phyloP scores from a whole-genome alignment of 805 yeast species.

The Wickerhamiella bombiphila region DNA sequence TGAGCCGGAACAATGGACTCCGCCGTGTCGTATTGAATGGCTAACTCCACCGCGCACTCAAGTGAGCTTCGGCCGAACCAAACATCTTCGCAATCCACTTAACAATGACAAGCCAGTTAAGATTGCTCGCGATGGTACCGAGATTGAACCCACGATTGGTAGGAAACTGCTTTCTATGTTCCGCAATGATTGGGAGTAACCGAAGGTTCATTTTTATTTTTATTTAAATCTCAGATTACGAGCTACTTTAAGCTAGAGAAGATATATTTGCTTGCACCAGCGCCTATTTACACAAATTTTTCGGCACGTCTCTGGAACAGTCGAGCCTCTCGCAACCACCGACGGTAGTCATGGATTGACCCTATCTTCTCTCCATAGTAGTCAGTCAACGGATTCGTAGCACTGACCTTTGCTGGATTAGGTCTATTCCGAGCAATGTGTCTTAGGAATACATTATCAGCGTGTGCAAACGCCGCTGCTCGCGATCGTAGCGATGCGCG shows the following conservation, averaged over 20 bases:
- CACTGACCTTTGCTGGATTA: slow-evolving; percentile 76
- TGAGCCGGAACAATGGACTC: slow-evolving; percentile 23
- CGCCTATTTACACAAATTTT: slow-evolving; percentile 21
- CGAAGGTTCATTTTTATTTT: not conserved
- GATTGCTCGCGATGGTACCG: slow-evolving; percentile 31
- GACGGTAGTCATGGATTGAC: slow-evolving; percentile 71
- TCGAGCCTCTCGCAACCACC: slow-evolving; percentile 91
- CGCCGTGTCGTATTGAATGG: slow-evolving; percentile 27
- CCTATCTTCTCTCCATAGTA: slow-evolving; percentile 94
- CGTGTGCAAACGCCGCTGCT: slow-evolving; percentile 24
- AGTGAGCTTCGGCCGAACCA: slow-evolving; percentile 23
- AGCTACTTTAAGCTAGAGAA: not conserved
- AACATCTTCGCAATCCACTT: slow-evolving; percentile 24
- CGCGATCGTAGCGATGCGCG: slow-evolving; percentile 23
- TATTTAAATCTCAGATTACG: not conserved
- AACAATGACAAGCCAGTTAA: slow-evolving; percentile 28
- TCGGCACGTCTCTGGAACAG: slow-evolving; percentile 40
- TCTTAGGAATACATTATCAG: slow-evolving; percentile 60
- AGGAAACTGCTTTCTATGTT: slow-evolving; percentile 21
- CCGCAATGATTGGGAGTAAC: not conserved
- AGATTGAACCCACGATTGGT: slow-evolving; percentile 26
- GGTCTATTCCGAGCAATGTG: slow-evolving; percentile 70
- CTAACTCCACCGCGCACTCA: slow-evolving; percentile 17
- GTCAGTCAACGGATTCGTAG: slow-evolving; percentile 85
- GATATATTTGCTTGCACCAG: too few species aligned